phyloP scores from a whole-genome alignment of 306 rosid species.

The Acacia melanoxylon region DNA sequence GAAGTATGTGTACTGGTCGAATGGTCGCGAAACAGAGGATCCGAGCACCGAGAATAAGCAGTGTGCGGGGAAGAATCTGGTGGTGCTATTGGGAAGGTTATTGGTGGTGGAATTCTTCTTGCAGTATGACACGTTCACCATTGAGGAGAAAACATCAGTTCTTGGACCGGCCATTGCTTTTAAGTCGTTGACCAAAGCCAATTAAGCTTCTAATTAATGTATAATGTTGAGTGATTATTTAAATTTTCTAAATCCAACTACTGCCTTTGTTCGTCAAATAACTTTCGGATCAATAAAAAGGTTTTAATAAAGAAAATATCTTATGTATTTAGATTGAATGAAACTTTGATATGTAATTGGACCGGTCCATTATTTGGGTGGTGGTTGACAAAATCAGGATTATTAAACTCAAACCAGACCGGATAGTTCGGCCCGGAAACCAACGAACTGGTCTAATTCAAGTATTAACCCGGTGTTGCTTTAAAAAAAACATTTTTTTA shows the following conservation, averaged over 20 bases:
- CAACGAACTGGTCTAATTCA: accelerated
- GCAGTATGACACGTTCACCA: conserved; percentile 46
- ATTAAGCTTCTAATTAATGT: neutral
- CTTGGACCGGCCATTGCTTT: neutral
- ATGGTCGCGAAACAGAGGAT: conserved; percentile 57
- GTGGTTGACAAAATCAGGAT: neutral
- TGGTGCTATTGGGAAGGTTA: conserved; percentile 44
- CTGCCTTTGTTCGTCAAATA: too few species aligned
- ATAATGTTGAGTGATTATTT: neutral
- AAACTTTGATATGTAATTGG: neutral
- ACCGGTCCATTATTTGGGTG: neutral
- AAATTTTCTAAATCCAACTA: neutral
- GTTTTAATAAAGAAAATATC: too few species aligned
- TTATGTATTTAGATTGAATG: too few species aligned
- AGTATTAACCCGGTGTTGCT: too few species aligned
- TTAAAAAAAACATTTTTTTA: too few species aligned
- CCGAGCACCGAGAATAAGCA: conserved; percentile 57
- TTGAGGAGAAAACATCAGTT: neutral
- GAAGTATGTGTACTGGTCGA: conserved; percentile 62
- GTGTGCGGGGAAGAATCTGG: conserved; percentile 25
- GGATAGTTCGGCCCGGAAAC: accelerated
- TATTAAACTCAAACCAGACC: too few species aligned
- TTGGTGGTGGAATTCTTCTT: conserved; percentile 62
- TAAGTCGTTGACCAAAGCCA: neutral
- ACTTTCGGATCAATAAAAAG: too few species aligned